Conservation (phyloP, 164 flowering plant genomes). For the Litsea cubeba region DNA sequence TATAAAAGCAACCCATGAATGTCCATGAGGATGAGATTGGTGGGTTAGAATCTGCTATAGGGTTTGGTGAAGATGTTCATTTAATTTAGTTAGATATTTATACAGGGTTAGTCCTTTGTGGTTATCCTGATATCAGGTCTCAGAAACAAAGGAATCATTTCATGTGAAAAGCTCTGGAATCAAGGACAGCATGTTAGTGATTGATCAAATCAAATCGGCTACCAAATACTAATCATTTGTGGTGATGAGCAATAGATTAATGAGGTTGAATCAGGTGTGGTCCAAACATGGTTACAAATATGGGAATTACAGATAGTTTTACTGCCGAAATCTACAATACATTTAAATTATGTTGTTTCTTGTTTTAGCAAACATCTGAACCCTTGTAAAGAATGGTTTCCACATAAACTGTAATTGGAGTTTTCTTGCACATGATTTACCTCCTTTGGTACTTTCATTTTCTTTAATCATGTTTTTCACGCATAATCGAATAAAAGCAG, state of each 20-base stretch:
- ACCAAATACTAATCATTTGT: slow-evolving; percentile 5
- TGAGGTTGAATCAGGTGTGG: not conserved
- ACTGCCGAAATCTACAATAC: too few species aligned
- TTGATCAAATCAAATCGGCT: slow-evolving; percentile 2
- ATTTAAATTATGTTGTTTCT: too few species aligned
- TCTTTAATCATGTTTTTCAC: too few species aligned
- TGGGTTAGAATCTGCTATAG: not conserved
- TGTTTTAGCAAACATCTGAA: too few species aligned
- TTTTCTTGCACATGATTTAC: too few species aligned
- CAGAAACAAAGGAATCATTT: slow-evolving; percentile 2
- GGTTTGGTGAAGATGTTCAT: not conserved
- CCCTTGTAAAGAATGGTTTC: too few species aligned
- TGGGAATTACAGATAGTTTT: too few species aligned
- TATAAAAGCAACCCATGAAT: not conserved
- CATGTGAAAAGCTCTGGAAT: slow-evolving; percentile 4
- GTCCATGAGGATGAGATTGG: slow-evolving; percentile 6
- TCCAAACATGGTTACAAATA: too few species aligned
- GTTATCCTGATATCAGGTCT: not conserved
- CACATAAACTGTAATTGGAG: too few species aligned
- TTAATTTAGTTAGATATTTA: not conserved
- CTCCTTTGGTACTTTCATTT: too few species aligned
- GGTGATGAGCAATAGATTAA: not conserved
- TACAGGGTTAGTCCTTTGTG: not conserved
- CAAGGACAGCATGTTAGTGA: not conserved
- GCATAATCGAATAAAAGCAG: too few species aligned